Percentiles rank a stretch among this genome's conserved stretches.
Evolutionary conservation across 371 early-diverging fungal genomes (phyloP).

Genomic region (Apophysomyces variabilis): DNA sequence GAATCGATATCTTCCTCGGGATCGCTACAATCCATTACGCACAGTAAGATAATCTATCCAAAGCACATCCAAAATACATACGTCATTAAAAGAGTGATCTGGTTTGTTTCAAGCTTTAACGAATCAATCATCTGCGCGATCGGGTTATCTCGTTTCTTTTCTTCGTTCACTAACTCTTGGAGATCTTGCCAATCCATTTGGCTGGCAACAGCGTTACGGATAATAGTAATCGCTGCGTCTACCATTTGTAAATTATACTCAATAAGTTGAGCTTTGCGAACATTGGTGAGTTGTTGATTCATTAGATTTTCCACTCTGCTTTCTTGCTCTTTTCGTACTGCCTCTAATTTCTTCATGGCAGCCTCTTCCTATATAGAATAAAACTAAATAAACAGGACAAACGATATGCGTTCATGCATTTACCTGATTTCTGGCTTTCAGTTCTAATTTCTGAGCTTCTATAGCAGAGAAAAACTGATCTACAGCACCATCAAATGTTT

Average conservation of each 20-base stretch:
- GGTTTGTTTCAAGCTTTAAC: slow-evolving; percentile 77
- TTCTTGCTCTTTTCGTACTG: slow-evolving; percentile 80
- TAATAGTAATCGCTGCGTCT: slow-evolving; percentile 84
- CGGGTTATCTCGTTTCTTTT: slow-evolving; percentile 78
- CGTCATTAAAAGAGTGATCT: slow-evolving; percentile 65
- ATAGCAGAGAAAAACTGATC: slow-evolving; percentile 92
- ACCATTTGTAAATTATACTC: slow-evolving; percentile 83
- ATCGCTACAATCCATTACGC: slow-evolving; percentile 28
- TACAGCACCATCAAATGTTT: slow-evolving; percentile 83
- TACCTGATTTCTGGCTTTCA: slow-evolving; percentile 68
- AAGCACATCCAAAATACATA: slow-evolving; percentile 1
- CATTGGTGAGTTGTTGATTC: slow-evolving; percentile 65
- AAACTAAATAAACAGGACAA: neutral
- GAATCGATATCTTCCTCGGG: slow-evolving; percentile 36
- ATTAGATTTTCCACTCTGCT: slow-evolving; percentile 78
- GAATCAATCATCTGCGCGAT: slow-evolving; percentile 76
- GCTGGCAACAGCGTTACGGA: slow-evolving; percentile 86
- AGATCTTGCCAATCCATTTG: slow-evolving; percentile 98
- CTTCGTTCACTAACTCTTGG: slow-evolving; percentile 82
- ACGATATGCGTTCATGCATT: neutral
- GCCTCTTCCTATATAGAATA: slow-evolving; percentile 63
- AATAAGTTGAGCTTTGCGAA: slow-evolving; percentile 80
- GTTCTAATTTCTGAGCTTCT: slow-evolving; percentile 84
- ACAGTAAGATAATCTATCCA: too few species aligned
- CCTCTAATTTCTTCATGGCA: slow-evolving; percentile 83